Conservation (phyloP, 371 early-diverging fungal genomes). For the Smittium culicis region DNA sequence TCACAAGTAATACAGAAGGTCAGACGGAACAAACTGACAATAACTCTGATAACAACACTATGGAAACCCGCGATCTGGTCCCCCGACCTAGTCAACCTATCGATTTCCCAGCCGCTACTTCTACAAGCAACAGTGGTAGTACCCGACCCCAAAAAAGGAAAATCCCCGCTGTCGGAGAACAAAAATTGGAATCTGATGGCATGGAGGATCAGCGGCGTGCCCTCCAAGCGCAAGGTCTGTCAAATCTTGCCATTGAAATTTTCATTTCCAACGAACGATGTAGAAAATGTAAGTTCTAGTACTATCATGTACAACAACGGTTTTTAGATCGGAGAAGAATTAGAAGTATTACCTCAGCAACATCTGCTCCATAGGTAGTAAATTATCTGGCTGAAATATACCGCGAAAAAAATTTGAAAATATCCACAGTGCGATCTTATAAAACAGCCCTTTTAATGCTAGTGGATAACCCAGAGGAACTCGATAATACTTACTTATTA, state of each 20-base stretch:
- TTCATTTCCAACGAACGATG: neutral
- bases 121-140: neutral
- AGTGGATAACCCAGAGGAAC: neutral
- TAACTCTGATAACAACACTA: neutral
- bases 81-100: neutral
- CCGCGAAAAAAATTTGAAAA: neutral
- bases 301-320: neutral
- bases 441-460: neutral
- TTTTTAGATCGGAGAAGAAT: neutral
- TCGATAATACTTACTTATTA: neutral
- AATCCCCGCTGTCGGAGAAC: neutral
- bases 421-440: neutral
- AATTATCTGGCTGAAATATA: neutral
- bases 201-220: neutral
- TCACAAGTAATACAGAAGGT: neutral
- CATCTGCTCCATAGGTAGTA: neutral
- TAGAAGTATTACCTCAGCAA: neutral
- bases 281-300: neutral
- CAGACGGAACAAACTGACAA: neutral
- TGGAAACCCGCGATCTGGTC: neutral
- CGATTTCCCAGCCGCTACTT: neutral
- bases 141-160: neutral
- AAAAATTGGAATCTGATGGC: neutral
- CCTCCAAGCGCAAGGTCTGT: neutral
- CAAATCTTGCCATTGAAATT: neutral